Conservation (phyloP, 2,329 filamentous ascomycete species). For the Pezicula neosporulosa region DNA sequence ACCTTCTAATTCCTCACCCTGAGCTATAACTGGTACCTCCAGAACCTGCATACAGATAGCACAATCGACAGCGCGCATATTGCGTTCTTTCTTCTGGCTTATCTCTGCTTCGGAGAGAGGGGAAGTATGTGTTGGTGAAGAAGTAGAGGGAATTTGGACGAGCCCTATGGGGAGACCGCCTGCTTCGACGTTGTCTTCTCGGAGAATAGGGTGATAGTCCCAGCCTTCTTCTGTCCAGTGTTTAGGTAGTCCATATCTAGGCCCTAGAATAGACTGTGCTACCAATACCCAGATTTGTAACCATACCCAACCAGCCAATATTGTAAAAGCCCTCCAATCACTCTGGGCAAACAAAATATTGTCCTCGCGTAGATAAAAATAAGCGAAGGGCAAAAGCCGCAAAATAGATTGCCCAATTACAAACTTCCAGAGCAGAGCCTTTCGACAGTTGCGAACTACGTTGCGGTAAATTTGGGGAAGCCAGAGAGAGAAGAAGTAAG, state of each 20-base stretch:
- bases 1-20: constrained; percentile 44
- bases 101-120: too few relatives aligned
- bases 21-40: constrained; percentile 77
- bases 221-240: constrained; percentile 73
- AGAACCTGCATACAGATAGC: constrained; percentile 92
- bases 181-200: constrained; percentile 77
- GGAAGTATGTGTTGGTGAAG: constrained; percentile 12
- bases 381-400: constrained; percentile 75
- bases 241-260: constrained; percentile 77
- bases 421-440: constrained; percentile 88
- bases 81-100: constrained; percentile 43
- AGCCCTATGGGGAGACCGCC: constrained; percentile 79
- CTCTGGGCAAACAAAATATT: constrained; percentile 79
- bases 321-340: constrained; percentile 61
- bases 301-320: constrained; percentile 79
- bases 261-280: constrained; percentile 81
- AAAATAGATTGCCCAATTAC: constrained; percentile 79
- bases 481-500: constrained; percentile 91
- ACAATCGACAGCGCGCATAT: constrained; percentile 69
- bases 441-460: constrained; percentile 83
- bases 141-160: constrained; percentile 31
- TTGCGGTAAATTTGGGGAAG: constrained; percentile 90
- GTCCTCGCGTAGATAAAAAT: constrained; percentile 74
- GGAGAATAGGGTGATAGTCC: constrained; percentile 90
- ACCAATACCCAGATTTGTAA: constrained; percentile 75